These are phyloP conservation scores for Atkinsonella texensis DNA, from an alignment of 2,329 filamentous ascomycete species.

Conservation along the genomic window DNA sequence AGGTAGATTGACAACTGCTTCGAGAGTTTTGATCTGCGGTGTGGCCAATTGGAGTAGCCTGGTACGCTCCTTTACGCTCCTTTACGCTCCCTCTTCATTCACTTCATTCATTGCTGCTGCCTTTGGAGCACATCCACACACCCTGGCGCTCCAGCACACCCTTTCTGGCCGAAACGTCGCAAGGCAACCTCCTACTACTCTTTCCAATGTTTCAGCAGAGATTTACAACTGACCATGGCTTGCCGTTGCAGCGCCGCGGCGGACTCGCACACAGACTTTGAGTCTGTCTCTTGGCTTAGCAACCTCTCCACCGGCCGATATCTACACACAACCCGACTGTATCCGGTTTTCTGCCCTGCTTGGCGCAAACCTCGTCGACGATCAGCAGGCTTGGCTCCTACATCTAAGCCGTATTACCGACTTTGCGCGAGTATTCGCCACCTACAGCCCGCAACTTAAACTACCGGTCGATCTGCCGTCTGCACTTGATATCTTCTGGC, in stretches of 20 bases:
- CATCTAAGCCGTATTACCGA: conserved; percentile 1
- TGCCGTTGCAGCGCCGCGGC: conserved; percentile 1
- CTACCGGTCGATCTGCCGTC: background rate
- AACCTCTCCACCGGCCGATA: background rate
- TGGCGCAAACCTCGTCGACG: conserved; percentile 3
- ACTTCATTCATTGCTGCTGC: conserved; percentile 5
- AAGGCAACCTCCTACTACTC: background rate
- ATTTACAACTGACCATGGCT: conserved; percentile 11
- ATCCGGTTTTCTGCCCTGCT: background rate
- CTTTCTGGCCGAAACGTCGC: background rate
- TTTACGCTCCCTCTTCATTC: background rate
- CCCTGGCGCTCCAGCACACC: background rate
- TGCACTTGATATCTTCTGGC: background rate
- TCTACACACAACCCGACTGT: conserved; percentile 1
- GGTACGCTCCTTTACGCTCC: conserved; percentile 10
- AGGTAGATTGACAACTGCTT: conserved; percentile 5
- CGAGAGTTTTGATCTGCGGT: background rate
- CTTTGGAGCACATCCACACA: background rate
- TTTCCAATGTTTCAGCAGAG: background rate
- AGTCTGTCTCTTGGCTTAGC: background rate
- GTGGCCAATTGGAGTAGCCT: conserved; percentile 8
- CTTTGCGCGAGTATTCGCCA: conserved; percentile 1
- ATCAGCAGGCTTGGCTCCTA: conserved; percentile 2
- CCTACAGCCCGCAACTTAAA: background rate
- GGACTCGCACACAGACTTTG: background rate